Percentiles rank a stretch among this genome's conserved stretches.
phyloP scores from a whole-genome alignment of 2,329 filamentous ascomycete species.

The Rhinocladiella similis region DNA sequence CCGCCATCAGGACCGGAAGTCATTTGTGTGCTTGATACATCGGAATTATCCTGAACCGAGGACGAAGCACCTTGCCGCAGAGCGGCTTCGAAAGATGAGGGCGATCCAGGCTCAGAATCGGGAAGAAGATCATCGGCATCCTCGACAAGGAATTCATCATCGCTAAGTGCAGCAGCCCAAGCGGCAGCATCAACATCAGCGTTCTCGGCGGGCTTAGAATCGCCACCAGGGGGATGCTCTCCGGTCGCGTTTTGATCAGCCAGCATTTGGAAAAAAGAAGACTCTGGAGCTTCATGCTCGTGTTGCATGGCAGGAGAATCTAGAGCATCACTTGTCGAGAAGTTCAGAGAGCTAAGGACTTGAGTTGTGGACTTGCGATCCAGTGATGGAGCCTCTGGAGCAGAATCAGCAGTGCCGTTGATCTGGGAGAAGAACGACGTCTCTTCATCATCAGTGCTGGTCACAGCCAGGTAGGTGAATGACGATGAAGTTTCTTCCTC shows the following conservation, averaged over 20 bases:
- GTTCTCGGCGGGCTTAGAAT: conserved; percentile 27
- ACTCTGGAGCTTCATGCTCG: conserved; percentile 31
- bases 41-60: conserved; percentile 23
- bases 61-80: conserved; percentile 26
- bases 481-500: background rate
- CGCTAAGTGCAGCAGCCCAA: conserved; percentile 79
- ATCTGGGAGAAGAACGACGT: conserved; percentile 18
- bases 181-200: conserved; percentile 74
- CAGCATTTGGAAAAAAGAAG: conserved; percentile 26
- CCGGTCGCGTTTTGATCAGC: background rate
- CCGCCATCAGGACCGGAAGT: no score
- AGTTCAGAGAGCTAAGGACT: conserved; percentile 57
- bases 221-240: conserved; percentile 4
- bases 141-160: conserved; percentile 65
- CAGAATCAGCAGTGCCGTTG: background rate
- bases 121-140: conserved; percentile 85
- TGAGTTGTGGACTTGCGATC: conserved; percentile 71
- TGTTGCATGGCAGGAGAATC: conserved; percentile 34
- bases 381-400: conserved; percentile 35
- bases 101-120: conserved; percentile 52
- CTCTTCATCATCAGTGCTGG: conserved; percentile 13
- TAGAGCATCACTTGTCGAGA: conserved; percentile 28
- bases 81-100: conserved; percentile 17
- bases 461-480: no score
- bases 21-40: conserved; percentile 11